Percentiles rank a stretch among this genome's conserved stretches.
These are phyloP conservation scores for Dendrocalamus sinicus DNA, from an alignment of 176 grass and related monocot species.

Conservation along the genomic window DNA sequence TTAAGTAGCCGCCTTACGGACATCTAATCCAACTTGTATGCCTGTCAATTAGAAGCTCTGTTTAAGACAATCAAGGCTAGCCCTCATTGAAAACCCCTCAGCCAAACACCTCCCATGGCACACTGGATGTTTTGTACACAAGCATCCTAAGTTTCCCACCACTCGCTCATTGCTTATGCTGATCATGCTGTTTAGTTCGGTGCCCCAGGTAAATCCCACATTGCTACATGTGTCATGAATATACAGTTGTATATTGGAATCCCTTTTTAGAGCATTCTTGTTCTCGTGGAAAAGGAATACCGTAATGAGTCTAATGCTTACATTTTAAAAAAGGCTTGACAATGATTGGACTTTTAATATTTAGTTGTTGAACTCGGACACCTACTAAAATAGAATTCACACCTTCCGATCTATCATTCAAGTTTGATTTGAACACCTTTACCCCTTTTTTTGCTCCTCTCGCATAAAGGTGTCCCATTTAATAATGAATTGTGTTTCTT, in stretches of 20 bases:
- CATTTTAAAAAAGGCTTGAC: not conserved
- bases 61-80: too few species aligned
- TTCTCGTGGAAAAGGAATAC: not conserved
- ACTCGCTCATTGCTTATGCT: not conserved
- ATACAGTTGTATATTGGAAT: conserved; percentile 1
- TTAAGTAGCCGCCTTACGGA: not conserved
- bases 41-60: not conserved
- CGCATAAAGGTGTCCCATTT: too few species aligned
- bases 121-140: not conserved
- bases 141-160: not conserved
- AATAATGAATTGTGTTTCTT: not conserved
- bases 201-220: not conserved
- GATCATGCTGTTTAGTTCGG: not conserved
- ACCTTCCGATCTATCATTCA: not conserved
- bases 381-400: not conserved
- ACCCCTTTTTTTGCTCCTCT: not conserved
- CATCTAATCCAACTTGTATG: not conserved
- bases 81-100: not conserved
- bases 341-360: not conserved
- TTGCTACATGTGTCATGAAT: not conserved
- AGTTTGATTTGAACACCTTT: conserved; percentile 1
- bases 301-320: not conserved
- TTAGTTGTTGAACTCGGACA: not conserved
- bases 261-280: not conserved
- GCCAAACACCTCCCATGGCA: not conserved